Conservation (phyloP, 1,284 basidiomycete species). For the Pascua guehoae region DNA sequence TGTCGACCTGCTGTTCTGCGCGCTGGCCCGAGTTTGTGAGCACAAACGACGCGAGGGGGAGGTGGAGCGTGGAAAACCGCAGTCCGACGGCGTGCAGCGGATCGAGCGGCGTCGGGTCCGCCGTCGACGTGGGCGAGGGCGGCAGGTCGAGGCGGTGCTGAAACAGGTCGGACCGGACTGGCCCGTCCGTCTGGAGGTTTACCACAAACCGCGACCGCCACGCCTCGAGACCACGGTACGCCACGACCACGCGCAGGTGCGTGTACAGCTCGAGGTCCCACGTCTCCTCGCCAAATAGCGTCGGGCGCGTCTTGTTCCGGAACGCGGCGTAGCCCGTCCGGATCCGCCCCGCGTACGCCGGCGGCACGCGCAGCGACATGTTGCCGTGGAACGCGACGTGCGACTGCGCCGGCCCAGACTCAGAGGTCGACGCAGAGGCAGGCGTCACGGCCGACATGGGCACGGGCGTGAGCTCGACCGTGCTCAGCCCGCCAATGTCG, state of each 20-base stretch:
- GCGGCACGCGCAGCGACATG: constrained; percentile 43
- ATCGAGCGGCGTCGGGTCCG: constrained; percentile 23
- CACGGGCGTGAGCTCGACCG: constrained; percentile 31
- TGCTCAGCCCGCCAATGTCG: constrained; percentile 46
- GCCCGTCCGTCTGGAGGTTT: constrained; percentile 54
- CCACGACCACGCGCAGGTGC: constrained; percentile 51
- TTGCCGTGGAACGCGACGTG: constrained; percentile 43
- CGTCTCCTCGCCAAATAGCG: constrained; percentile 51
- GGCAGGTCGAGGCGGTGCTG: constrained; percentile 53
- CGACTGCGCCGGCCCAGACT: constrained; percentile 6
- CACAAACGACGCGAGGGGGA: constrained; percentile 53
- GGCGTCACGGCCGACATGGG: not conserved
- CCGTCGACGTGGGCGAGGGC: constrained; percentile 24
- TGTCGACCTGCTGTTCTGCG: constrained; percentile 47
- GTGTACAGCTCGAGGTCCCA: constrained; percentile 53
- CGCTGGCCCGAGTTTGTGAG: constrained; percentile 53
- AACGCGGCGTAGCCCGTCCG: constrained; percentile 54
- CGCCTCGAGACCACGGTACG: constrained; percentile 44
- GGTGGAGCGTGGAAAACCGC: constrained; percentile 50
- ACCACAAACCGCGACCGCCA: constrained; percentile 52
- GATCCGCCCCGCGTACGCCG: constrained; percentile 38
- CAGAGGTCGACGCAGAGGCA: not conserved
- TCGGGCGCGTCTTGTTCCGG: constrained; percentile 50
- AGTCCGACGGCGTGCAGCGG: constrained; percentile 21
- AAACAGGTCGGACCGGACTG: constrained; percentile 53